Evolutionary conservation across 2,329 filamentous ascomycete genomes (phyloP).

Genomic region (Metarhizium rileyi): DNA sequence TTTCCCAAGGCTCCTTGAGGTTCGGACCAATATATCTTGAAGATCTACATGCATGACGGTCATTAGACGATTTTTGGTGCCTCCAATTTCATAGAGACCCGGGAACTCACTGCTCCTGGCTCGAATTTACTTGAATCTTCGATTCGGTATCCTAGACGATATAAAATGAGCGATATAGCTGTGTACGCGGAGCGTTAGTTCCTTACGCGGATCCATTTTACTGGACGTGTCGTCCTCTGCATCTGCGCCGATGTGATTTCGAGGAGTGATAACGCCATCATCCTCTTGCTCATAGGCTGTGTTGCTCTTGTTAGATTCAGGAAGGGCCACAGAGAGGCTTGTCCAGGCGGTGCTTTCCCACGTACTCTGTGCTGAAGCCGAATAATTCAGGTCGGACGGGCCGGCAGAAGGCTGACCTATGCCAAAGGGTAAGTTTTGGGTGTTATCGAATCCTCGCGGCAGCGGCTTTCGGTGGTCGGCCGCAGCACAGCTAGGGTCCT

Average conservation of each 20-base stretch:
- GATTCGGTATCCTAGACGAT: conserved; percentile 28
- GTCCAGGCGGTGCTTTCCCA: neutral
- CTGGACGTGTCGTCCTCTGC: conserved; percentile 9
- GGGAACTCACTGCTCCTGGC: conserved; percentile 28
- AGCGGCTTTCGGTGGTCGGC: neutral
- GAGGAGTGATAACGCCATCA: neutral
- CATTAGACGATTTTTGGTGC: neutral
- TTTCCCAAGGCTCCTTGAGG: conserved; percentile 30
- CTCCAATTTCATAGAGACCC: too few species aligned
- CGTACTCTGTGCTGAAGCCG: neutral
- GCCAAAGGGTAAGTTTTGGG: neutral
- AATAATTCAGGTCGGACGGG: neutral
- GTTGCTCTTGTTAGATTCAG: neutral
- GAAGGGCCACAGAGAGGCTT: neutral
- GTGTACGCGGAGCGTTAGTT: neutral
- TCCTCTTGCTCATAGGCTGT: conserved; percentile 6
- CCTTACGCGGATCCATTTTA: conserved; percentile 29
- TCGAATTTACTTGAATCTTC: conserved; percentile 28
- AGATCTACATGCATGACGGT: conserved; percentile 28
- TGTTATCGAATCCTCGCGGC: neutral
- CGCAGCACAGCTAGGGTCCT: neutral
- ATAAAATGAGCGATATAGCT: neutral
- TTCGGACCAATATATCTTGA: conserved; percentile 47
- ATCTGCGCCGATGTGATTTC: neutral
- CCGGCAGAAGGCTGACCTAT: neutral